Evolutionary conservation across 768 basidiomycete genomes (phyloP), one percentile per base, ranked within the genome.

Genomic region (Termitomyces sp.): DNA sequence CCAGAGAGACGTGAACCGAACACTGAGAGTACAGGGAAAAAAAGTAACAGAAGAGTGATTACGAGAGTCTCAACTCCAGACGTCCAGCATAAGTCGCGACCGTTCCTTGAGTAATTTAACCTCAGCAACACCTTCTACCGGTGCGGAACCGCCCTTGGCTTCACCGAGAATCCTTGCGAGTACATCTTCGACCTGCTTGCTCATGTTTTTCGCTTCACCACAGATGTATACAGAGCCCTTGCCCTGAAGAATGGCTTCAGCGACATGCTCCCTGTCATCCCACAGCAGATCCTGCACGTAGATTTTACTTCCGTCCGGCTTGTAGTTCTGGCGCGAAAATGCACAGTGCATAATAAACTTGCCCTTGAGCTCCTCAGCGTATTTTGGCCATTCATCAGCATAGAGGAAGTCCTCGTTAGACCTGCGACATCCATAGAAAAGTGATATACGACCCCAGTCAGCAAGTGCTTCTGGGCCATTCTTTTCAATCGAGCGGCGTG

Each of bases 221-320:
- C 95, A 98, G 61, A 98, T 92, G 73, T 98, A 98, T 2, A 97
- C 82, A 71, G 95, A 96, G n/a, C 92, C 97, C 75, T 98, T 94
- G 71, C 92, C 90, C 63, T 91, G 90, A 61, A 97, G 78, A 64
- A 99, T 92, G 18, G 90, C 87, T 56, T 95, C 87, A 10, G 90
- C 91, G 54, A 99, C 81, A 57, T 85, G 80, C 70, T 86, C 86
- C 56, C 86, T 80, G 69, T 93, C 85, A 51, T 98, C 85, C 90
- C 90, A 94, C 12, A 99, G 75, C 58, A 98, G 77, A 73, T 99
- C 94, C 75, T 99, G 97, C n/a, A 99, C 97, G 74, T 99, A 99
- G 67, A 96, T 92, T 80, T 98, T 99, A 79, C 89, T 79, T 26
- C 94, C 90, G 63, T 94, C 93, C 6, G 90, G 83, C 72, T 89